These are phyloP conservation scores for Eucalyptus pumila DNA, from an alignment of 345 rosid genomes.

Conservation along the genomic window DNA sequence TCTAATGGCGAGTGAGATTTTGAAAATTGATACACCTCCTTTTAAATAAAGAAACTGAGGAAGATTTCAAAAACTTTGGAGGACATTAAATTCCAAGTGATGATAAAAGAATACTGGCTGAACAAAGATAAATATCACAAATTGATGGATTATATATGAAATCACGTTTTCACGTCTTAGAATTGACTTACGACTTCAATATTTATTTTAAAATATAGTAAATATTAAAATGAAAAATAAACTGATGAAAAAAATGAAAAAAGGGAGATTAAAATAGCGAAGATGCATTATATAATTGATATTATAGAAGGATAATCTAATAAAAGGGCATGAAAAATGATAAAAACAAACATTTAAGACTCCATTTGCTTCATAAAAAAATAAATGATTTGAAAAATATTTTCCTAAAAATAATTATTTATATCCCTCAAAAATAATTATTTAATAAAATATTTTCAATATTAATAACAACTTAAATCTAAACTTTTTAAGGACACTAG, in stretches of 20 bases:
- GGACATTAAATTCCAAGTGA: neutral
- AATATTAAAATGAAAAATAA: neutral
- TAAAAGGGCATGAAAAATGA: neutral
- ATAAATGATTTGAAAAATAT: too few species aligned
- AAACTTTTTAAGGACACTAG: too few species aligned
- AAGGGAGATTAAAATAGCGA: neutral
- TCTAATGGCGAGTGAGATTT: neutral
- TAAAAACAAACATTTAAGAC: too few species aligned
- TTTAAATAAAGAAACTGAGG: neutral
- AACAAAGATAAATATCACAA: neutral
- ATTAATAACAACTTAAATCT: too few species aligned
- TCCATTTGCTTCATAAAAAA: too few species aligned
- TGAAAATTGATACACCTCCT: too few species aligned
- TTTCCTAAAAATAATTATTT: too few species aligned
- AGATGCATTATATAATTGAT: neutral
- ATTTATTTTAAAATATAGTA: neutral
- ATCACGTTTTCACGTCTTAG: neutral
- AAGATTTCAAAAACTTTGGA: neutral
- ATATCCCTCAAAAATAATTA: too few species aligned
- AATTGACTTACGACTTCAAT: neutral
- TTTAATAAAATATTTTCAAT: too few species aligned
- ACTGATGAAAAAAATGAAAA: neutral
- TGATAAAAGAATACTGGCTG: rapidly evolving
- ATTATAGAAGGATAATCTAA: too few species aligned
- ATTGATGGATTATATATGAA: neutral